A percentile compares a stretch with the other conserved stretches of the same genome.
phyloP scores from a whole-genome alignment of 371 early-diverging fungal species.

The Quaeritorhiza haematococci region DNA sequence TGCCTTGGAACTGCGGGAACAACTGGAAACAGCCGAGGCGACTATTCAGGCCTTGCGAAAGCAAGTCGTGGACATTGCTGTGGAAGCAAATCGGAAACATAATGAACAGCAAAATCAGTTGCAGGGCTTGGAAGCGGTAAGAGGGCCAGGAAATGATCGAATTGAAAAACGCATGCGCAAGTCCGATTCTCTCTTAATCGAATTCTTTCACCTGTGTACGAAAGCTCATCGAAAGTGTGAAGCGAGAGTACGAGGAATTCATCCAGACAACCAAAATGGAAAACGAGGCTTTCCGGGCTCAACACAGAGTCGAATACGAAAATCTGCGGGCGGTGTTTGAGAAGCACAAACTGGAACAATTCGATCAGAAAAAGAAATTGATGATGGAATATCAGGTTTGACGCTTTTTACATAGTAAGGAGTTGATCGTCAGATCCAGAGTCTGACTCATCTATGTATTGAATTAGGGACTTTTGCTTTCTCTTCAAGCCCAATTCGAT shows the following conservation, averaged over 20 bases:
- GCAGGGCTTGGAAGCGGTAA: conserved; percentile 49
- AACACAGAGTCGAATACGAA: conserved; percentile 42
- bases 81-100: conserved; percentile 40
- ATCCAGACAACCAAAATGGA: conserved; percentile 48
- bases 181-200: conserved; percentile 1
- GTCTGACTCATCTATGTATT: not conserved
- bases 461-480: conserved; percentile 38
- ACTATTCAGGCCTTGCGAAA: conserved; percentile 19
- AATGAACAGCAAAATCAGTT: conserved; percentile 52
- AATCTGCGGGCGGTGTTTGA: conserved; percentile 36
- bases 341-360: conserved; percentile 32
- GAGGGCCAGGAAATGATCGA: conserved; percentile 10
- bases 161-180: not conserved
- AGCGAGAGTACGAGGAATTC: conserved; percentile 54
- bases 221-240: conserved; percentile 44
- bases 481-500: conserved; percentile 52
- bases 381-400: conserved; percentile 41
- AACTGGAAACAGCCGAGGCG: conserved; percentile 25
- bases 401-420: not conserved
- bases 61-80: conserved; percentile 41
- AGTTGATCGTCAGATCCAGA: not conserved
- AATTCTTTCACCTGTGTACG: conserved; percentile 2
- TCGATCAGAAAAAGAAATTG: conserved; percentile 44
- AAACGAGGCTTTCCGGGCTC: conserved; percentile 34
- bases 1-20: conserved; percentile 12